These are phyloP conservation scores for Solidago caesia DNA, from an alignment of 129 eudicot species.

Conservation along the genomic window DNA sequence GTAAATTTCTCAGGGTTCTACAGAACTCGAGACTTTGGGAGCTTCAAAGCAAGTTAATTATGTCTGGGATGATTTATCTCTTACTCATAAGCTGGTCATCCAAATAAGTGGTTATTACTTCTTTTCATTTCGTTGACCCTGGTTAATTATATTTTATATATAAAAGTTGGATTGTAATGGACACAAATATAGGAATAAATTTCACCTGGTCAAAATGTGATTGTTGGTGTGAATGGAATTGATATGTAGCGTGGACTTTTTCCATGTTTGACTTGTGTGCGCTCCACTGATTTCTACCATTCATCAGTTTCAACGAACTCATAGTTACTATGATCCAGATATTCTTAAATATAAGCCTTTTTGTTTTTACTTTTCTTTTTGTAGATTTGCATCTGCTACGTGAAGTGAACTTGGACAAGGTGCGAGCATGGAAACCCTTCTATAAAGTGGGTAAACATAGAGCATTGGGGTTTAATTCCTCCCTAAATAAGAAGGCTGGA, in stretches of 20 bases:
- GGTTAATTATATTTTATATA: not conserved
- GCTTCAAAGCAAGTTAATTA: conserved; percentile 52
- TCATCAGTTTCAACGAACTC: not conserved
- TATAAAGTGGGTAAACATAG: conserved; percentile 62
- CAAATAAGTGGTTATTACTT: conserved; percentile 68
- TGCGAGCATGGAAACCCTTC: conserved; percentile 89
- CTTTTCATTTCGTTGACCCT: not conserved
- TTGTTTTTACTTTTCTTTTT: conserved; percentile 23
- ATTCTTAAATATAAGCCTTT: not conserved
- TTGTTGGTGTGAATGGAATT: not conserved
- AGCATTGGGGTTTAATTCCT: conserved; percentile 60
- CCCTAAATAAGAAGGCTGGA: conserved; percentile 47
- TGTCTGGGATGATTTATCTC: conserved; percentile 98
- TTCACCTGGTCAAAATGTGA: not conserved
- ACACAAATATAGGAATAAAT: not conserved
- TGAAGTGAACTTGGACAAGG: conserved; percentile 90
- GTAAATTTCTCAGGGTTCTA: conserved; percentile 58
- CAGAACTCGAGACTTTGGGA: conserved; percentile 73
- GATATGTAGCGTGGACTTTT: not conserved
- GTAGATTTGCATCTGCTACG: conserved; percentile 71
- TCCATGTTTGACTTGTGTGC: not conserved
- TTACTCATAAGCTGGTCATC: conserved; percentile 81
- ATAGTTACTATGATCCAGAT: not conserved
- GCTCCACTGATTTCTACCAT: not conserved
- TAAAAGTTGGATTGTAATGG: not conserved